Evolutionary conservation across 768 basidiomycete genomes (phyloP).

Genomic region (Glaciozyma antarctica): DNA sequence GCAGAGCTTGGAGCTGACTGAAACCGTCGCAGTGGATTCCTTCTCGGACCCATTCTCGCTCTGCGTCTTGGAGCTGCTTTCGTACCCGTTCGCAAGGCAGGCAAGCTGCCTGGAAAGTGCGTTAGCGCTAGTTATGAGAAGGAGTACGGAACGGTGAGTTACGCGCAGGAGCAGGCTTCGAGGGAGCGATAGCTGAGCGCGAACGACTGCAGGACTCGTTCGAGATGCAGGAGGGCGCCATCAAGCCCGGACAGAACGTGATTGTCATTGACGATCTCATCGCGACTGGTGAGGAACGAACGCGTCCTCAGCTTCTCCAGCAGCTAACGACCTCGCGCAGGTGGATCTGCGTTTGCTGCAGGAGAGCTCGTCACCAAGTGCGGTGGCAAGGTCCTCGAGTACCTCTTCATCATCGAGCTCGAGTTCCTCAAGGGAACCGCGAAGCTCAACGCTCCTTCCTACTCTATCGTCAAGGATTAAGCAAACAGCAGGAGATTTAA

Average conservation of each 20-base stretch:
- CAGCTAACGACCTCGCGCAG: slow-evolving; percentile 40
- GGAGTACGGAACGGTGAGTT: slow-evolving; percentile 45
- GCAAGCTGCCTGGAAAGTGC: slow-evolving; percentile 86
- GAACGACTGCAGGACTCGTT: slow-evolving; percentile 58
- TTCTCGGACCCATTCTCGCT: slow-evolving; percentile 86
- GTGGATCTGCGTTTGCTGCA: slow-evolving; percentile 87
- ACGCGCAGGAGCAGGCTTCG: neutral
- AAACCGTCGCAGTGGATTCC: slow-evolving; percentile 57
- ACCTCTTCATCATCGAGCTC: slow-evolving; percentile 80
- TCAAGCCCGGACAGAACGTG: slow-evolving; percentile 70
- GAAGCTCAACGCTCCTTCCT: slow-evolving; percentile 75
- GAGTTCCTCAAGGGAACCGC: slow-evolving; percentile 60
- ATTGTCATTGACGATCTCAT: slow-evolving; percentile 90
- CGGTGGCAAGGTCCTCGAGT: slow-evolving; percentile 78
- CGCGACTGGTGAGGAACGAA: slow-evolving; percentile 62
- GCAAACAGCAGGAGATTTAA: neutral
- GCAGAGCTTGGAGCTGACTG: neutral
- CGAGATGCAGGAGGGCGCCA: slow-evolving; percentile 84
- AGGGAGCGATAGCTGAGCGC: neutral
- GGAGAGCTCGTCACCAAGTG: slow-evolving; percentile 74
- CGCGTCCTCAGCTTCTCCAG: too few relatives aligned
- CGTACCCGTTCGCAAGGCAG: slow-evolving; percentile 85
- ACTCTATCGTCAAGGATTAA: slow-evolving; percentile 74
- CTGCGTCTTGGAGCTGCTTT: slow-evolving; percentile 84
- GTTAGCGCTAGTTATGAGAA: slow-evolving; percentile 69